Evolutionary conservation across 202 grass and related monocot species (phyloP), one percentile per base, ranked within the genome.

Genomic region (Carex sylvatica): DNA sequence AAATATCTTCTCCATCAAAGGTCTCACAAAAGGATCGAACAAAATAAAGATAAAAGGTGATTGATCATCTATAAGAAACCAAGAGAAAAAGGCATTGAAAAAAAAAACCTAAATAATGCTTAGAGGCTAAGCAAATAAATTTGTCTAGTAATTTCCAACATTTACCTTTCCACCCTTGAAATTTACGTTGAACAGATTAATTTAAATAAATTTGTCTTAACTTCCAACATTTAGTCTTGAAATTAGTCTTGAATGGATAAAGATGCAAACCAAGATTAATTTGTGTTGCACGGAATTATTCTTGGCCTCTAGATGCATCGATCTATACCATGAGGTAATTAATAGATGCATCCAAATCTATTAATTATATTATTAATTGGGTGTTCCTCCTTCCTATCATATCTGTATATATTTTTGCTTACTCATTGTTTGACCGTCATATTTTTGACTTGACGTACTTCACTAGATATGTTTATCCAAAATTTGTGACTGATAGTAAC

Each of bases 171-270:
- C 12, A 58, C 52, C 26, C 49, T 56, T 18, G 5, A 4, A 56
- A 12, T 3, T 47, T 71, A 46, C 14, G 10, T 71, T 22, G 19
- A 49, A 71, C 19, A 70, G 4, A 70, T 46, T 71, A 46, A 20
- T 46, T 5, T 71, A 47, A 71, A n/a, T 23, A 0, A 71, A 71
- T 14, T 70, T 23, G 9, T 40, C 63, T 65, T 2, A 6, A 65
- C 46, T 33, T 65, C 11, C 26, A 65, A 65, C 24, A 65, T 65
- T 14, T 64, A 28, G 4, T 35, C 4, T 18, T 9, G 7, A n/a
- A 59, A 66, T 66, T 22, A 47, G n/a, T 47, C 68, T 71, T 71
- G 40, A 71, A 31, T 74, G 11, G 44, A 74, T 74, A 74, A 30
- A 74, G 47, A 54, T 54, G 71, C 46, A 54, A 54, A 3, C 40